These are phyloP conservation scores for Suhomyces xylopsoci DNA, from an alignment of 805 yeast species.

Conservation along the genomic window DNA sequence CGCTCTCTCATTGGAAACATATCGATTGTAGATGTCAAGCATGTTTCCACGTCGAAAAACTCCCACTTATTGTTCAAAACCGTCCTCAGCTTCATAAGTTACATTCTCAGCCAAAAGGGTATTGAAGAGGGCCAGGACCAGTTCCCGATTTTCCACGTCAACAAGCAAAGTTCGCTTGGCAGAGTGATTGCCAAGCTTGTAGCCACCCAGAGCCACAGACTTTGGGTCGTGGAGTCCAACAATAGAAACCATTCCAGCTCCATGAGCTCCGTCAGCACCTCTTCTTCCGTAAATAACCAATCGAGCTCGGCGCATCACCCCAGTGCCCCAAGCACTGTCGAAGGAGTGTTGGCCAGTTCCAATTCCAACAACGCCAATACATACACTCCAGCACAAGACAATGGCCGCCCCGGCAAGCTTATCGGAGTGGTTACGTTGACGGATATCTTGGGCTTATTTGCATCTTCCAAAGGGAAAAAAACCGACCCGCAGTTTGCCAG, in stretches of 20 bases:
- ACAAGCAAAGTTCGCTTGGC: slow-evolving; percentile 72
- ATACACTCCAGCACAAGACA: slow-evolving; percentile 10
- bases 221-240: slow-evolving; percentile 67
- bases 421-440: slow-evolving; percentile 92
- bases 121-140: slow-evolving; percentile 93
- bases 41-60: slow-evolving; percentile 83
- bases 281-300: neutral
- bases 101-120: slow-evolving; percentile 84
- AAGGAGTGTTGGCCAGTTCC: neutral
- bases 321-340: neutral
- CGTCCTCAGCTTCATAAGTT: slow-evolving; percentile 83
- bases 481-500: slow-evolving; percentile 88
- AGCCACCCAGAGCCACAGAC: slow-evolving; percentile 89
- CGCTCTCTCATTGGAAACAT: slow-evolving; percentile 82
- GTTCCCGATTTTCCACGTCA: slow-evolving; percentile 93
- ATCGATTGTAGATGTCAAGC: slow-evolving; percentile 89
- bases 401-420: slow-evolving; percentile 70
- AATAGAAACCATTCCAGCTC: slow-evolving; percentile 8
- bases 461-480: slow-evolving; percentile 58
- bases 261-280: slow-evolving; percentile 3
- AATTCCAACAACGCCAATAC: neutral
- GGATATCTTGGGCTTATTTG: slow-evolving; percentile 80
- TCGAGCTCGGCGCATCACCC: neutral
- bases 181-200: slow-evolving; percentile 92
- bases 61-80: slow-evolving; percentile 77